phyloP scores from a whole-genome alignment of 106 monocot species.

The Apostasia ramifera region DNA sequence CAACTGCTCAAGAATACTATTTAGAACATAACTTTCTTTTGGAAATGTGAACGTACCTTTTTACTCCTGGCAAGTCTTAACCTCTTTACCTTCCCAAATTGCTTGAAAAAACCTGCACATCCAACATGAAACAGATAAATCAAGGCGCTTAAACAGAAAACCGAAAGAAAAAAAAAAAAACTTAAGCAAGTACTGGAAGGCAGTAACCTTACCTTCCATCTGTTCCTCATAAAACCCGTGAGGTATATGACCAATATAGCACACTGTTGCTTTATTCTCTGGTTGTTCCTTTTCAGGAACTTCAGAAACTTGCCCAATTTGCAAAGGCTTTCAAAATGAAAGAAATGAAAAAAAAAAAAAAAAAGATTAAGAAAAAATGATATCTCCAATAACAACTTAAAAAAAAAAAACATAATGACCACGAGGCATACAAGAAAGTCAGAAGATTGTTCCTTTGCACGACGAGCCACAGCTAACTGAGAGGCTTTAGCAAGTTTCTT shows the following conservation, averaged over 20 bases:
- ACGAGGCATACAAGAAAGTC: constrained; percentile 54
- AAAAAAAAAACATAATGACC: not conserved
- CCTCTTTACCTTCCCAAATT: constrained; percentile 82
- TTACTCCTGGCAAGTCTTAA: constrained; percentile 68
- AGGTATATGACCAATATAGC: constrained; percentile 92
- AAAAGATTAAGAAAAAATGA: not conserved
- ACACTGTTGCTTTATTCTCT: constrained; percentile 37
- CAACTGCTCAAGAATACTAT: too few species aligned
- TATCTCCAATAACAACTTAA: not conserved
- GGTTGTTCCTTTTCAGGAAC: constrained; percentile 26
- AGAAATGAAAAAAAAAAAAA: not conserved
- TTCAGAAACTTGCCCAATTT: constrained; percentile 37
- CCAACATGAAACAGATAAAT: not conserved
- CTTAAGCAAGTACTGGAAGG: not conserved
- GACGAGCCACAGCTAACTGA: constrained; percentile 18
- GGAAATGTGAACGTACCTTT: constrained; percentile 39
- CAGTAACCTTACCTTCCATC: constrained; percentile 64
- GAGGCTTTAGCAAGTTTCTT: constrained; percentile 54
- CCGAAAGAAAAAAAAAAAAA: constrained; percentile 1
- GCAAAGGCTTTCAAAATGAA: constrained; percentile 49
- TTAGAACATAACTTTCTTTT: too few species aligned
- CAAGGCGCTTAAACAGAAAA: not conserved
- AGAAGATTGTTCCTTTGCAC: constrained; percentile 27
- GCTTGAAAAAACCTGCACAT: constrained; percentile 75
- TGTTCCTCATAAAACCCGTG: constrained; percentile 97